Conservation (phyloP, 1,284 basidiomycete genomes). For the Cryptococcus sp. region DNA sequence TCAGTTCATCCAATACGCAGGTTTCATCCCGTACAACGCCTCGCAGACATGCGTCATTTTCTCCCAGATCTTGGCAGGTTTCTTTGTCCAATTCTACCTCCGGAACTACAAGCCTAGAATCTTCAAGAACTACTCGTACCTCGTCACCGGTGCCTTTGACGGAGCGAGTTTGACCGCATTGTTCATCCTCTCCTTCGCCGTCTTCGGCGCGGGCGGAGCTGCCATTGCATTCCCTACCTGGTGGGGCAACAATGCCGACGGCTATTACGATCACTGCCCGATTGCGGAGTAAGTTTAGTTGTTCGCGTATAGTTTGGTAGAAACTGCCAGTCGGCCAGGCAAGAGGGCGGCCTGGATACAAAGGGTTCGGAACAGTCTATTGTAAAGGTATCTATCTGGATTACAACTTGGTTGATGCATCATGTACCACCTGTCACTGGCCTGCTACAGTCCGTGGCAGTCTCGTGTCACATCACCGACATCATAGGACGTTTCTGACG, state of each 20-base stretch:
- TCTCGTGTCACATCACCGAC: too few species aligned
- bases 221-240: slow-evolving; percentile 26
- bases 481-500: too few species aligned
- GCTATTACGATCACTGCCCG: slow-evolving; percentile 26
- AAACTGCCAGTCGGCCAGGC: too few species aligned
- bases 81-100: slow-evolving; percentile 30
- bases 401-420: too few species aligned
- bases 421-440: too few species aligned
- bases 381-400: too few species aligned
- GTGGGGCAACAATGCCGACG: slow-evolving; percentile 31
- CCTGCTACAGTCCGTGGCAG: too few species aligned
- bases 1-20: slow-evolving; percentile 18
- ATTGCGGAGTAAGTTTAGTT: not conserved
- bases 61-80: slow-evolving; percentile 24
- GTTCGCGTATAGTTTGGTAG: too few species aligned
- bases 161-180: slow-evolving; percentile 52
- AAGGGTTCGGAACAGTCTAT: too few species aligned
- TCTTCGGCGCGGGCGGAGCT: slow-evolving; percentile 28
- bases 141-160: slow-evolving; percentile 46
- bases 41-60: slow-evolving; percentile 28
- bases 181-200: slow-evolving; percentile 53
- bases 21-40: slow-evolving; percentile 19
- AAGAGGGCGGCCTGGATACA: too few species aligned
- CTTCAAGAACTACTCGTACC: slow-evolving; percentile 27
- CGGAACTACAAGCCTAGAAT: slow-evolving; percentile 23